phyloP scores from a whole-genome alignment of 768 basidiomycete species.

The Phlegmacium glaucopus region DNA sequence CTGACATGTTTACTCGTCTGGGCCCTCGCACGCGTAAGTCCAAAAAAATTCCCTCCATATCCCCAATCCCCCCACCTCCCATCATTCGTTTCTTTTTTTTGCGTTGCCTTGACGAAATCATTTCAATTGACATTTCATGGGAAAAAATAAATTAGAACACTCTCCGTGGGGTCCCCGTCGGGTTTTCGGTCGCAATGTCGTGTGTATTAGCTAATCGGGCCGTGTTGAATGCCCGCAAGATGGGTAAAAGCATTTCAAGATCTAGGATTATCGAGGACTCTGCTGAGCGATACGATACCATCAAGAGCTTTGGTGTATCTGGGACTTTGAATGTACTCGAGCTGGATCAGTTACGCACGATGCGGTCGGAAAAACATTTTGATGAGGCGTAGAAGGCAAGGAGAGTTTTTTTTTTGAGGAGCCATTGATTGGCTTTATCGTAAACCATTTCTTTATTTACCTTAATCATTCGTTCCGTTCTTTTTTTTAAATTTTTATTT shows the following conservation, averaged over 20 bases:
- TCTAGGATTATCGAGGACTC: neutral
- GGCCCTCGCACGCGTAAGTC: conserved; percentile 32
- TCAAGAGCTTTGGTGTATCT: conserved; percentile 8
- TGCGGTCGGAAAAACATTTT: conserved; percentile 10
- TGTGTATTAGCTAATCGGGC: conserved; percentile 57
- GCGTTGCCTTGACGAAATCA: neutral
- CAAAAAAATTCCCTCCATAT: neutral
- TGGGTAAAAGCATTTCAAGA: conserved; percentile 22
- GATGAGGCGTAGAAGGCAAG: neutral
- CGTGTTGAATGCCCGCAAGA: conserved; percentile 50
- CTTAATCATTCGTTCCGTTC: no score
- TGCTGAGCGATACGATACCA: neutral
- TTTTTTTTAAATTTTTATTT: no score
- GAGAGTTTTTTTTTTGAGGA: no score
- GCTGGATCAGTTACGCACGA: conserved; percentile 23
- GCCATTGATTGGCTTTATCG: no score
- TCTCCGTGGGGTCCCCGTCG: conserved; percentile 51
- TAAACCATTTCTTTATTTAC: no score
- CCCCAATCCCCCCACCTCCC: neutral
- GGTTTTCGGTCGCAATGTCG: conserved; percentile 56
- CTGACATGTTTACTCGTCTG: conserved; percentile 46
- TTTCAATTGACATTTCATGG: neutral
- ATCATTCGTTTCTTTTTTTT: neutral
- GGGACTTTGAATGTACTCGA: conserved; percentile 20
- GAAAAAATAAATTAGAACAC: conserved; percentile 24